Conservation (phyloP, 179 eudicot genomes). For the Beta macrorhiza region DNA sequence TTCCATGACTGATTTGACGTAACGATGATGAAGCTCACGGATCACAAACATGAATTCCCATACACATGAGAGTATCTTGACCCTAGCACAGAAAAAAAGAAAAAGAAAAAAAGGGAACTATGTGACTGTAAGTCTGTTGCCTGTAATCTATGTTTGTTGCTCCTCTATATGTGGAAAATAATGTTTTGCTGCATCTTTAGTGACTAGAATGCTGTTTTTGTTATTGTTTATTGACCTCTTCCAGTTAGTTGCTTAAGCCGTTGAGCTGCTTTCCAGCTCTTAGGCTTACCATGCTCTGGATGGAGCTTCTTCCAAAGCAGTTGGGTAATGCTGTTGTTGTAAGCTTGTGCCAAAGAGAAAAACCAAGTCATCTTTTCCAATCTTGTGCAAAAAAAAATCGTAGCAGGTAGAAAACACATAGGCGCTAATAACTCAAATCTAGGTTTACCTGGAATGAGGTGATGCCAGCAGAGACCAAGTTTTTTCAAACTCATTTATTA, state of each 20-base stretch:
- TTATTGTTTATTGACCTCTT: background rate
- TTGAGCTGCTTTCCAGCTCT: slow-evolving; percentile 1
- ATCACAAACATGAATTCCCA: background rate
- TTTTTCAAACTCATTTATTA: background rate
- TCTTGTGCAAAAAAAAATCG: background rate
- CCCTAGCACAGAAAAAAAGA: background rate
- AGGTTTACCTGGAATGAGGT: background rate
- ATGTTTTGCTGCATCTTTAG: background rate
- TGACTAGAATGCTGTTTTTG: background rate
- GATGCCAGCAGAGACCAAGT: background rate
- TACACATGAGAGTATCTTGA: background rate
- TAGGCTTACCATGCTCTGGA: background rate
- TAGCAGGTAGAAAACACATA: background rate
- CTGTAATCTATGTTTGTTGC: background rate
- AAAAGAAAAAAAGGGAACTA: no score
- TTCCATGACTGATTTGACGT: background rate
- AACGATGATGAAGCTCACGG: slow-evolving; percentile 1
- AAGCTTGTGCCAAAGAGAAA: no score
- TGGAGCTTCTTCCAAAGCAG: background rate
- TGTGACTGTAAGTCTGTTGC: background rate
- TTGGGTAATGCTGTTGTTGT: no score
- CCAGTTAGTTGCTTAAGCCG: background rate
- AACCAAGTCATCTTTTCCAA: background rate
- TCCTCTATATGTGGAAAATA: background rate
- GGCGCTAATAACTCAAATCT: background rate